phyloP scores from a whole-genome alignment of 768 basidiomycete species.

The Tricholoma hemisulphureum region DNA sequence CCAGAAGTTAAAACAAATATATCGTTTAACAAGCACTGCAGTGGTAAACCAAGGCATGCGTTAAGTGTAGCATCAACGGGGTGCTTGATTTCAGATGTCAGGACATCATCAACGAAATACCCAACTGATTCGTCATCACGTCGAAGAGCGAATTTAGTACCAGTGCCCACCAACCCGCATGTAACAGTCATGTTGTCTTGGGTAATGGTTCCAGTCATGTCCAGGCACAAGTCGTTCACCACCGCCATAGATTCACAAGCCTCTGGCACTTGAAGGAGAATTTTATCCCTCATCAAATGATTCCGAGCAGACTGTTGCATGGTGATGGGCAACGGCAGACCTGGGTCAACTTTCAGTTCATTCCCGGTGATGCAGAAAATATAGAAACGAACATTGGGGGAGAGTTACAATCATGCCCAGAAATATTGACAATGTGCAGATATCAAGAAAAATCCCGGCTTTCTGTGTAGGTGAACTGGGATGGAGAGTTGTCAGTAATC shows the following conservation, averaged over 20 bases:
- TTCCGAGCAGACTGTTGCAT: neutral
- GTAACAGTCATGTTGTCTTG: constrained; percentile 82
- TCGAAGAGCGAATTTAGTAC: constrained; percentile 73
- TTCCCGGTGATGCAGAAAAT: neutral
- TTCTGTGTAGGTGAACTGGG: neutral
- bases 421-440: neutral
- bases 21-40: neutral
- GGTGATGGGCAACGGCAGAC: neutral
- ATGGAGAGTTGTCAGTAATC: neutral
- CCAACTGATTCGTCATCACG: constrained; percentile 32
- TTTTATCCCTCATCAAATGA: neutral
- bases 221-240: constrained; percentile 47
- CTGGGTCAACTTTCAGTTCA: neutral
- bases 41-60: neutral
- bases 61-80: neutral
- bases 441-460: neutral
- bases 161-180: constrained; percentile 77
- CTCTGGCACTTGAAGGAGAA: neutral
- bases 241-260: neutral
- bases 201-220: constrained; percentile 78
- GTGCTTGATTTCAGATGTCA: neutral
- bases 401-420: neutral
- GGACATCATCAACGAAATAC: neutral
- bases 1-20: neutral
- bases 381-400: neutral